Conservation (phyloP, 805 yeast genomes). For the Wickerhamiella lipophila region DNA sequence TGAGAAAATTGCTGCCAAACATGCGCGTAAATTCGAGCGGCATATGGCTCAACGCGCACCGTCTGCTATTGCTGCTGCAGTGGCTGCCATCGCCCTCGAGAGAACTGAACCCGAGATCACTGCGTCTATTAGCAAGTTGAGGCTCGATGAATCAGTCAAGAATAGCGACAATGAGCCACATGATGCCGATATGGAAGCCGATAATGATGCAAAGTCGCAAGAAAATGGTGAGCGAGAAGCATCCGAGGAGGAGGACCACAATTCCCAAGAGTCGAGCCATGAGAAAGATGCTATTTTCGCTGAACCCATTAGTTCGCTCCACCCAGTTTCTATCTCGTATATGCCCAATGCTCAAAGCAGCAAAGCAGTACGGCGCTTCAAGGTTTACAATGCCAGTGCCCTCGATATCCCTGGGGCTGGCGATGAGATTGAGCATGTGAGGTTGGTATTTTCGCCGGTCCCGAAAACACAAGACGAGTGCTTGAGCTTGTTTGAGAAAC, state of each 20-base stretch:
- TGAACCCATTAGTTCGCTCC: conserved; percentile 5
- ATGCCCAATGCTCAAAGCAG: conserved; percentile 1
- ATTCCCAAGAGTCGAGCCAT: background rate
- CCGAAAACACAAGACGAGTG: background rate
- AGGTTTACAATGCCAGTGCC: background rate
- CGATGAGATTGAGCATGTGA: background rate
- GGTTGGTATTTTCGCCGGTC: conserved; percentile 3
- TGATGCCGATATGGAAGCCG: background rate
- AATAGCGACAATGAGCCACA: background rate
- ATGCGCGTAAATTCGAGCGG: conserved; percentile 6
- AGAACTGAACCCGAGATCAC: conserved; percentile 1
- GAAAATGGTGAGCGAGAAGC: background rate
- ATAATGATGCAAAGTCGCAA: background rate
- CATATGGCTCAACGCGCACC: conserved; percentile 6
- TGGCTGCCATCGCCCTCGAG: background rate
- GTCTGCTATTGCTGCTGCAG: conserved; percentile 8
- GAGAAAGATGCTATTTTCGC: conserved; percentile 9
- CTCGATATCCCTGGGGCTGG: background rate
- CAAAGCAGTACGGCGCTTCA: conserved; percentile 6
- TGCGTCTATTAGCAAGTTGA: background rate
- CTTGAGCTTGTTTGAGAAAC: conserved; percentile 14
- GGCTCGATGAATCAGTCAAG: background rate
- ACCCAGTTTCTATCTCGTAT: conserved; percentile 11
- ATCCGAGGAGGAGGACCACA: background rate
- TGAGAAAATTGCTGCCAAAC: conserved; percentile 11